These are phyloP conservation scores for Rhizoclosmatium globosum DNA, from an alignment of 192 early-diverging fungal genomes.

Conservation along the genomic window DNA sequence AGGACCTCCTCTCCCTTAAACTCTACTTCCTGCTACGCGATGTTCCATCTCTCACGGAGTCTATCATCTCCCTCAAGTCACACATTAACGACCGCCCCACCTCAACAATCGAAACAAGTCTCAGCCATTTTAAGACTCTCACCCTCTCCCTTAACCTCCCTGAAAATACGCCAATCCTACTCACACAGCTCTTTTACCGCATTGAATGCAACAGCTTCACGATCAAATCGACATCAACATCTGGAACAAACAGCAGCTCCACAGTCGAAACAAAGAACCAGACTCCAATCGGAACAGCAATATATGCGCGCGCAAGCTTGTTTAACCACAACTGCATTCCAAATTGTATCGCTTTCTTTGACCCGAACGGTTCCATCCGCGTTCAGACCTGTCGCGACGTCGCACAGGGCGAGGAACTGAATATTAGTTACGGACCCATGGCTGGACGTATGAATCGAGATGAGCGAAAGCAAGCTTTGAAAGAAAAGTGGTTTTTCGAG, in stretches of 20 bases:
- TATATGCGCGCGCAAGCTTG: not conserved
- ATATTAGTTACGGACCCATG: not conserved
- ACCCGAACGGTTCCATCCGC: not conserved
- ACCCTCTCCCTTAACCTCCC: not conserved
- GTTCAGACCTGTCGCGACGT: not conserved
- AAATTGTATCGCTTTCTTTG: slow-evolving; percentile 7
- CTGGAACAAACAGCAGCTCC: not conserved
- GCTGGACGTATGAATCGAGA: not conserved
- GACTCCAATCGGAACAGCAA: slow-evolving; percentile 2
- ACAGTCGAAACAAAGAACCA: not conserved
- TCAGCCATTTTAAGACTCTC: not conserved
- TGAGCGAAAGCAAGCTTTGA: not conserved
- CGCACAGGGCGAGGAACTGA: not conserved
- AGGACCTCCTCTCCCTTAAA: not conserved
- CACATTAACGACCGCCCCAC: not conserved
- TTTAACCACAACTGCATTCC: slow-evolving; percentile 8
- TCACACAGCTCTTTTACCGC: not conserved
- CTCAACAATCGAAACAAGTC: not conserved
- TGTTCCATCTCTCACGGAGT: not conserved
- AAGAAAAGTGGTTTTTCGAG: slow-evolving; percentile 12
- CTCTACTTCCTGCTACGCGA: not conserved
- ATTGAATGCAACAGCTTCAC: slow-evolving; percentile 20
- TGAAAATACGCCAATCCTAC: not conserved
- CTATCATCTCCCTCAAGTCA: not conserved
- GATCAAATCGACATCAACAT: not conserved